These are phyloP conservation scores for Hericium coralloides DNA, from an alignment of 768 basidiomycete species.

Conservation along the genomic window DNA sequence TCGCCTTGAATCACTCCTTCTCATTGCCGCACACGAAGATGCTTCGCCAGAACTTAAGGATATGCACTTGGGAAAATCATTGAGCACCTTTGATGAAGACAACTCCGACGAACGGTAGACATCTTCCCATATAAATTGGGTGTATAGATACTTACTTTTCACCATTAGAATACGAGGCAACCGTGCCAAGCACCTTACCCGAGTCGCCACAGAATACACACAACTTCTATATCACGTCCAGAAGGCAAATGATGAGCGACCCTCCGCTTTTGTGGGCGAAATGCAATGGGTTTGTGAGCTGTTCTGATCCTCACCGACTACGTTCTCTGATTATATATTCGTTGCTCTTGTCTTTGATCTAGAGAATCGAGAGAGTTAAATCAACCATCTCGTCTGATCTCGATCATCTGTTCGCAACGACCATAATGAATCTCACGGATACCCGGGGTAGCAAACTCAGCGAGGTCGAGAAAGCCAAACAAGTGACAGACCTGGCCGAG, in stretches of 20 bases:
- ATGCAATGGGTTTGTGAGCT: slow-evolving; percentile 67
- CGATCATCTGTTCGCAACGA: slow-evolving; percentile 67
- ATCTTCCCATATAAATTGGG: slow-evolving; percentile 15
- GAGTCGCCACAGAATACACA: slow-evolving; percentile 86
- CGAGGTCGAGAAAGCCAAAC: slow-evolving; percentile 58
- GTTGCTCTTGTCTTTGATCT: neutral
- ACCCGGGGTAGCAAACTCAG: slow-evolving; percentile 34
- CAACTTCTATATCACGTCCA: slow-evolving; percentile 85
- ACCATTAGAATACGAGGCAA: slow-evolving; percentile 43
- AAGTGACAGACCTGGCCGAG: slow-evolving; percentile 61
- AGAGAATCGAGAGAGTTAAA: slow-evolving; percentile 80
- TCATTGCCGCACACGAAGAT: slow-evolving; percentile 49
- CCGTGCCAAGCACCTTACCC: slow-evolving; percentile 69
- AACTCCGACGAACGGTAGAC: slow-evolving; percentile 37
- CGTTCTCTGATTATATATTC: slow-evolving; percentile 10
- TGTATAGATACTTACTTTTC: neutral
- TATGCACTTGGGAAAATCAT: slow-evolving; percentile 20
- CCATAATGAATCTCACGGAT: slow-evolving; percentile 42
- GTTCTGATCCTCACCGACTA: slow-evolving; percentile 1
- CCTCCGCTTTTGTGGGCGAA: slow-evolving; percentile 73
- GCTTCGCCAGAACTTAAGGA: slow-evolving; percentile 26
- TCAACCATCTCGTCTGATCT: slow-evolving; percentile 81
- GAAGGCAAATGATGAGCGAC: slow-evolving; percentile 63
- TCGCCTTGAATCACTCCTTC: slow-evolving; percentile 78
- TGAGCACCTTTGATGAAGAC: slow-evolving; percentile 25